Percentiles rank a stretch among this genome's conserved stretches.
phyloP scores from a whole-genome alignment of 495 filamentous ascomycete genomes.

The Symbiotaphrina buchneri region DNA sequence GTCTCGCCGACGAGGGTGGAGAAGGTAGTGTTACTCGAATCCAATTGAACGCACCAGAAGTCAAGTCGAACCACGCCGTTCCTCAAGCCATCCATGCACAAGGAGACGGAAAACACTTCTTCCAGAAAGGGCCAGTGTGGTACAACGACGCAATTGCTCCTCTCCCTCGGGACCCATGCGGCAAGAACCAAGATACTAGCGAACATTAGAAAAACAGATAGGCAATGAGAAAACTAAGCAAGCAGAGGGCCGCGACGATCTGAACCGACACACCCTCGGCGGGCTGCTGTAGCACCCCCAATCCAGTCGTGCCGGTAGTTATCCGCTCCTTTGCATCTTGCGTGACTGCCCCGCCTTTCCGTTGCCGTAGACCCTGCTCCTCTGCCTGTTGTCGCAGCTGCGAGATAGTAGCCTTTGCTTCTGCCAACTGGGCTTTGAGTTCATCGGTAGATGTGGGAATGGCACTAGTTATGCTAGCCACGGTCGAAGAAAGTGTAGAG shows the following conservation, averaged over 20 bases:
- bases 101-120: too few species aligned
- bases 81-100: too few species aligned
- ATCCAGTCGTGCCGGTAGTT: slow-evolving; percentile 19
- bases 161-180: too few species aligned
- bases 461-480: slow-evolving; percentile 18
- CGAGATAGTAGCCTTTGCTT: slow-evolving; percentile 54
- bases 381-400: slow-evolving; percentile 44
- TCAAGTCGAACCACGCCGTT: too few species aligned
- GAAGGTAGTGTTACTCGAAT: too few species aligned
- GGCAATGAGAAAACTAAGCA: slow-evolving; percentile 77
- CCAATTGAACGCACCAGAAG: too few species aligned
- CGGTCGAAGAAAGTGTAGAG: slow-evolving; percentile 18
- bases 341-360: slow-evolving; percentile 22
- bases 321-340: slow-evolving; percentile 15
- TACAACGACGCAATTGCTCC: too few species aligned
- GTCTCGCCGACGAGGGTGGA: too few species aligned
- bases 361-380: slow-evolving; percentile 49
- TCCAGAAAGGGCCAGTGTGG: too few species aligned
- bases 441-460: slow-evolving; percentile 25
- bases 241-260: slow-evolving; percentile 59
- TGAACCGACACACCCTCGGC: slow-evolving; percentile 66
- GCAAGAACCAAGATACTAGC: slow-evolving; percentile 3
- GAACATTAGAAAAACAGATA: slow-evolving; percentile 72
- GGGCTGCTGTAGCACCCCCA: slow-evolving; percentile 29
- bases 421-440: slow-evolving; percentile 43